phyloP scores from a whole-genome alignment of 2,329 filamentous ascomycete genomes.

The Claviceps humidiphila region DNA sequence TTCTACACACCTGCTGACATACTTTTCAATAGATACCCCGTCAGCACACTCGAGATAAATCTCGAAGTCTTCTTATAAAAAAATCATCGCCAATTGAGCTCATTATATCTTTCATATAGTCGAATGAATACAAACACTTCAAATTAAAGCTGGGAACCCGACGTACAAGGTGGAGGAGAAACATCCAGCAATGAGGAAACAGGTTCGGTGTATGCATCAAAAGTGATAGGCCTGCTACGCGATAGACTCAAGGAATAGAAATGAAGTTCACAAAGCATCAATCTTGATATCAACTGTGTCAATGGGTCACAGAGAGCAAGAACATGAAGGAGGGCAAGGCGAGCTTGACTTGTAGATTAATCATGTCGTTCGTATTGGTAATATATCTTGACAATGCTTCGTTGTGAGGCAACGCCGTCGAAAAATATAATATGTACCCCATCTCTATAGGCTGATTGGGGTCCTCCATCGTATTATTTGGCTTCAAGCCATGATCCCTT shows the following conservation, averaged over 20 bases:
- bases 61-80: constrained; percentile 79
- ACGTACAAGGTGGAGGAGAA: constrained; percentile 4
- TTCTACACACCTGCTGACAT: not conserved
- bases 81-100: too few relatives aligned
- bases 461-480: not conserved
- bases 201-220: too few relatives aligned
- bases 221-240: not conserved
- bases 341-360: not conserved
- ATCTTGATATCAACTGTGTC: not conserved
- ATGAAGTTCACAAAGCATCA: not conserved
- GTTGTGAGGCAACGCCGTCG: not conserved
- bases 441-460: not conserved
- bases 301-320: not conserved
- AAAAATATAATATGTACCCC: not conserved
- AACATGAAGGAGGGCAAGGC: not conserved
- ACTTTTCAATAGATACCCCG: constrained; percentile 52
- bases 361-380: not conserved
- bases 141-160: not conserved
- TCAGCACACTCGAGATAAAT: constrained; percentile 89
- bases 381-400: not conserved
- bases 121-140: not conserved
- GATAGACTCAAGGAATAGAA: constrained; percentile 9
- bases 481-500: not conserved
- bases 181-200: not conserved
- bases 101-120: too few relatives aligned